A percentile compares a stretch with the other conserved stretches of the same genome.
Conservation (phyloP, 306 rosid species). For the Castanea sativa region DNA sequence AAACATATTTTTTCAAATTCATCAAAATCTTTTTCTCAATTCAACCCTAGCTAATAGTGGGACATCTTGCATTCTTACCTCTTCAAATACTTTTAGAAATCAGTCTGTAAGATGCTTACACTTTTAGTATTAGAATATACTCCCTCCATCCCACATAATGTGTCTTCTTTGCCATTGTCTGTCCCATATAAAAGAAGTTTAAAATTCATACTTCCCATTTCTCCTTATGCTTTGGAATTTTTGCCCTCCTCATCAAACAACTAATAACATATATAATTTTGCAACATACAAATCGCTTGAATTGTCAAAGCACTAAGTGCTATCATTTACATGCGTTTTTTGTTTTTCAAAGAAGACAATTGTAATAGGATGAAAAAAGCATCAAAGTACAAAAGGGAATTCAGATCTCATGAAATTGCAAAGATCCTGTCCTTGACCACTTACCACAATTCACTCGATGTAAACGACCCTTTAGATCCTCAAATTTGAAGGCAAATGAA, state of each 20-base stretch:
- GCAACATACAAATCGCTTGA: not conserved
- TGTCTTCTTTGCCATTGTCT: not conserved
- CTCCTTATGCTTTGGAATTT: not conserved
- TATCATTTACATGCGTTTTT: not conserved
- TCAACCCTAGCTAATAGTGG: not conserved
- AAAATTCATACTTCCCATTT: not conserved
- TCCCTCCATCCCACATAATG: not conserved
- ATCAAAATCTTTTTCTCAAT: not conserved
- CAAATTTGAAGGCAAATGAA: constrained; percentile 77
- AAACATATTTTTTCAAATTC: not conserved
- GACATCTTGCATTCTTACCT: not conserved
- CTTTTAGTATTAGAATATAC: not conserved
- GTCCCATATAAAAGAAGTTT: not conserved
- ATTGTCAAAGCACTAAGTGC: not conserved
- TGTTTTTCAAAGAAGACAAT: not conserved
- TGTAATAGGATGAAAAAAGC: not conserved
- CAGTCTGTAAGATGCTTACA: not conserved
- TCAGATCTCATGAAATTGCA: constrained; percentile 1
- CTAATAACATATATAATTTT: not conserved
- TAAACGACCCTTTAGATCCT: constrained; percentile 72
- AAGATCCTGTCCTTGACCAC: constrained; percentile 25
- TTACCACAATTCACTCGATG: constrained; percentile 85
- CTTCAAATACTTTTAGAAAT: not conserved
- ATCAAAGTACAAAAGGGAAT: not conserved
- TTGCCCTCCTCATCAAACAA: not conserved